Conservation (phyloP, 345 rosid genomes). For the Eucalyptus coolabah region DNA sequence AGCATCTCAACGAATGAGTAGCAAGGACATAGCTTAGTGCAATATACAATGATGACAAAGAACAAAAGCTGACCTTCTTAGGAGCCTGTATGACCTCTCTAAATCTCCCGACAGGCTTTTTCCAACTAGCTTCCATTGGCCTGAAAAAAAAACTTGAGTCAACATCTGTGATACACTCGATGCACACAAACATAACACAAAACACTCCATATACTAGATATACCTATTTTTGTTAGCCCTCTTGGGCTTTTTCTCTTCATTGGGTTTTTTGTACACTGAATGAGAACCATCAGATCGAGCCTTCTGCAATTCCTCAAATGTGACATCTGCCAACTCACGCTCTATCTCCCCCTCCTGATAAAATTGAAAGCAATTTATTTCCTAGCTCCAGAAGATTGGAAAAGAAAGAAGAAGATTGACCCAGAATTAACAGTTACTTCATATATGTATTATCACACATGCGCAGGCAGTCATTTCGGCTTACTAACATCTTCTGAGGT, state of each 20-base stretch:
- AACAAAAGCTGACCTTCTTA: constrained; percentile 35
- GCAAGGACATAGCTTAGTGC: not conserved
- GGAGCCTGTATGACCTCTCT: constrained; percentile 75
- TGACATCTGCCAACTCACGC: constrained; percentile 55
- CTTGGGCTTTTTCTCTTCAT: constrained; percentile 22
- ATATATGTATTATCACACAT: not conserved
- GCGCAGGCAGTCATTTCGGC: not conserved
- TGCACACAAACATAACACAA: not conserved
- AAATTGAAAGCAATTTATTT: not conserved
- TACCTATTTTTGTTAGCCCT: constrained; percentile 78
- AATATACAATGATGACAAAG: not conserved
- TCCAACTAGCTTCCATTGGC: constrained; percentile 68
- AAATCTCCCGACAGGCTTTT: constrained; percentile 64
- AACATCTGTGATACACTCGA: not conserved
- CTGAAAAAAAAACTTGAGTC: constrained; percentile 5
- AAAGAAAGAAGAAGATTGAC: not conserved
- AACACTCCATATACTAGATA: not conserved
- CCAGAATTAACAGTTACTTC: not conserved
- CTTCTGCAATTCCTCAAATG: constrained; percentile 74
- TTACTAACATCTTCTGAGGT: constrained; percentile 24
- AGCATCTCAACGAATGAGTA: not conserved
- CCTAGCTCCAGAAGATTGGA: not conserved
- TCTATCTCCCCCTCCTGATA: constrained; percentile 48
- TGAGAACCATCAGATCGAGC: constrained; percentile 64
- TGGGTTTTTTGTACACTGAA: constrained; percentile 13